Evolutionary conservation across 2,329 filamentous ascomycete species (phyloP), one percentile per base, ranked within the genome.

Genomic region (Fonsecaea erecta): DNA sequence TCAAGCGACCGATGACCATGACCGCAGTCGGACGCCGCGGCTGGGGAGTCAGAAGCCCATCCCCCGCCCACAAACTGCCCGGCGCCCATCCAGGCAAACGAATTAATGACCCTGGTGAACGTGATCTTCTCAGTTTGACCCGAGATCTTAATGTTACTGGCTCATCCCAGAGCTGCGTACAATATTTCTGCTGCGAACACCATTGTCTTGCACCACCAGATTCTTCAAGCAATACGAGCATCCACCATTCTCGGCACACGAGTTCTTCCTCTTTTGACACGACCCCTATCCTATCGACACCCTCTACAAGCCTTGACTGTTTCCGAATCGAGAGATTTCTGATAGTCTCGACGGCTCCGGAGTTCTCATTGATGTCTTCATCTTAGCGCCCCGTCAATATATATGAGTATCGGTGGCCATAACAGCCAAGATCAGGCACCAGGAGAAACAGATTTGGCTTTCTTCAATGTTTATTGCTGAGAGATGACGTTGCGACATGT

Each of bases 1-100:
- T 30, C 55, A 34, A 48, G 53, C 55, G 18, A 28, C 40, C 52
- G 35, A 51, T 59, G 56, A 59, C 54, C 37, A 57, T 55, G 54
- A 58, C 40, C 55, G 21, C 55, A 3, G 37, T 46, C 24, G 35
- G 18, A 24, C 55, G 46, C 40, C 40, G 55, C 28, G 40, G 55
- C 40, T 51, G 55, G 55, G 8, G 28, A 21, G 55, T 58, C 55
- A 58, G 55, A 58, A 58, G 26, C 55, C 21, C 35, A 58, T 32
- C 55, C 48, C 51, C 35, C 43, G 55, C 26, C 40, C 43, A 48
- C 18, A 43, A n/a, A n/a, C 37, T 43, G 37, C 37, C 37, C 6
- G 28, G 28, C 3, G 28, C 28, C 3, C 8, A 8, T 30, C 28
- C 28, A 30, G 28, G 3, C 28, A n/a, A n/a, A n/a, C n/a, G n/a